Percentiles rank a stretch among this genome's conserved stretches.
Conservation (phyloP, 2,329 filamentous ascomycete species). For the Talaromyces sp. region DNA sequence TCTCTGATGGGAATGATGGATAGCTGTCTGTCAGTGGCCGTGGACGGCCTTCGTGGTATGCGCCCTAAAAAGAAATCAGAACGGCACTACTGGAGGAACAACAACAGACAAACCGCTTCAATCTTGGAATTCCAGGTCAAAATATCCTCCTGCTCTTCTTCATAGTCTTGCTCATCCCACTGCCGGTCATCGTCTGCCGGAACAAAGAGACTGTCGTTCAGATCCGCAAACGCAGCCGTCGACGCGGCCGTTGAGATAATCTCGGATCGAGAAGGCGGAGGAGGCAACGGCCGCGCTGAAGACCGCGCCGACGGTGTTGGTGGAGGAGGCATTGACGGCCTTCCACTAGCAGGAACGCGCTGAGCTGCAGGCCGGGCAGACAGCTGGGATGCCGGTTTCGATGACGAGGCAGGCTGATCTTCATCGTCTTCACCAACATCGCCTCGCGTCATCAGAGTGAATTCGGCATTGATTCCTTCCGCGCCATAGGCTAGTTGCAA, state of each 20-base stretch:
- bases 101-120: slow-evolving; percentile 34
- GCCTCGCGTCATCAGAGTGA: slow-evolving; percentile 55
- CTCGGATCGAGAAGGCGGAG: slow-evolving; percentile 15
- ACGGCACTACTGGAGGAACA: neutral
- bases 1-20: slow-evolving; percentile 2
- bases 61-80: slow-evolving; percentile 5
- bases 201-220: slow-evolving; percentile 58
- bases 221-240: slow-evolving; percentile 34
- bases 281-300: slow-evolving; percentile 23
- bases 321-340: slow-evolving; percentile 17
- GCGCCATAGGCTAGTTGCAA: slow-evolving; percentile 55
- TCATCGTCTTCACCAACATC: slow-evolving; percentile 37
- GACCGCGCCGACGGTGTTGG: slow-evolving; percentile 26
- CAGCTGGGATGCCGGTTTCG: slow-evolving; percentile 33
- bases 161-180: slow-evolving; percentile 54
- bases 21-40: slow-evolving; percentile 7
- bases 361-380: slow-evolving; percentile 35
- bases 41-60: slow-evolving; percentile 11
- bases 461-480: slow-evolving; percentile 48
- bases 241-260: slow-evolving; percentile 19
- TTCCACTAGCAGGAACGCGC: slow-evolving; percentile 14
- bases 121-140: slow-evolving; percentile 57
- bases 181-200: slow-evolving; percentile 53
- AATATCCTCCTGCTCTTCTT: slow-evolving; percentile 52
- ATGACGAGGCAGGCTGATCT: slow-evolving; percentile 28